These are phyloP conservation scores for Cyphellophora europaea DNA, from an alignment of 2,329 filamentous ascomycete species.

Conservation along the genomic window DNA sequence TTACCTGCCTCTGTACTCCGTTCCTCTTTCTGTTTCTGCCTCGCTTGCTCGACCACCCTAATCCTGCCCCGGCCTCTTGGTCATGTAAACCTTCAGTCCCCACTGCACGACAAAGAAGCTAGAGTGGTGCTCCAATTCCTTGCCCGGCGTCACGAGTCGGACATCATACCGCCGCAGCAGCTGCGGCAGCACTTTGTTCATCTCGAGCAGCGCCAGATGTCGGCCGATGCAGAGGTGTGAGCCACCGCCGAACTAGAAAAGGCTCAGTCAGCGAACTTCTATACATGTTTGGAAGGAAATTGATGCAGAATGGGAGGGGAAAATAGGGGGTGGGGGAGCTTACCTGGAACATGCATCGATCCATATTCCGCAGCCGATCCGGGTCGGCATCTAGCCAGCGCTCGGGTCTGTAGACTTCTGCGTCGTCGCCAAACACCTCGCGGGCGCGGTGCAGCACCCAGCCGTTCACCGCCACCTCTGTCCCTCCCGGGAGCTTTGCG, in stretches of 20 bases:
- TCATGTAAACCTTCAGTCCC: conserved; percentile 44
- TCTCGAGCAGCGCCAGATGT: conserved; percentile 47
- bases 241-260: conserved; percentile 40
- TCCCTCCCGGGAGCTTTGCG: conserved; percentile 12
- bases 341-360: conserved; percentile 49
- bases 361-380: conserved; percentile 36
- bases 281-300: background rate
- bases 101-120: conserved; percentile 54
- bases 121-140: conserved; percentile 43
- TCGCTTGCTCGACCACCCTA: no score
- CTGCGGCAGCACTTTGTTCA: conserved; percentile 50
- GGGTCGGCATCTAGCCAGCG: conserved; percentile 30
- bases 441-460: conserved; percentile 34
- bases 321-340: conserved; percentile 9
- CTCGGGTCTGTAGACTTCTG: conserved; percentile 33
- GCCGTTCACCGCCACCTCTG: conserved; percentile 18
- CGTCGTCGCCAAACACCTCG: conserved; percentile 29
- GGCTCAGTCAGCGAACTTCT: background rate
- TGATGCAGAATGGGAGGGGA: background rate
- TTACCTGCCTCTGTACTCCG: no score
- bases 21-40: no score
- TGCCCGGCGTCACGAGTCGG: conserved; percentile 40
- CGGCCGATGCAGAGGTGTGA: conserved; percentile 47
- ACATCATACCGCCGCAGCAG: conserved; percentile 47
- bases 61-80: conserved; percentile 11